Conservation (phyloP, 768 basidiomycete genomes). For the Boletus tomentosulus region DNA sequence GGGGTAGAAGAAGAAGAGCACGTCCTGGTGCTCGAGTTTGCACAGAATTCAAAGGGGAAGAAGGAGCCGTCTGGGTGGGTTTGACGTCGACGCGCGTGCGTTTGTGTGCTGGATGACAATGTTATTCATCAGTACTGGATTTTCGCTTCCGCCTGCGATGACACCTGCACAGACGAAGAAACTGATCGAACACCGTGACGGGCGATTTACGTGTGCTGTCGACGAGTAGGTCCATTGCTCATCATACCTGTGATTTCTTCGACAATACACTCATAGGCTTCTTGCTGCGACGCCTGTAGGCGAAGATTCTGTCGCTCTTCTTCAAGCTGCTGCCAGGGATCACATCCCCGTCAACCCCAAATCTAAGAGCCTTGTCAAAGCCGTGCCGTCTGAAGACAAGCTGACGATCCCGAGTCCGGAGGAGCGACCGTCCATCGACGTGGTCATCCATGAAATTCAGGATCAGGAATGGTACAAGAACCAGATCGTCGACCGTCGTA, state of each 20-base stretch:
- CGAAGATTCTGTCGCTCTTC: conserved; percentile 59
- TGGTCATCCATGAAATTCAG: conserved; percentile 54
- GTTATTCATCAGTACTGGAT: conserved; percentile 12
- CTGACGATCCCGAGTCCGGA: conserved; percentile 37
- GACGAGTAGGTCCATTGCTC: conserved; percentile 49
- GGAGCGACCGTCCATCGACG: conserved; percentile 53
- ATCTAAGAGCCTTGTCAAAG: neutral
- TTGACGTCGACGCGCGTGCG: neutral
- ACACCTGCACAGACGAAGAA: conserved; percentile 60
- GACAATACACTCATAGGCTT: conserved; percentile 40
- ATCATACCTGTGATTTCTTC: neutral
- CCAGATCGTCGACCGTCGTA: conserved; percentile 61
- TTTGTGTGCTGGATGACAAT: neutral
- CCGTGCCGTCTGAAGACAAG: conserved; percentile 3
- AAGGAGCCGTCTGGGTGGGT: conserved; percentile 27
- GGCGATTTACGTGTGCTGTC: conserved; percentile 58
- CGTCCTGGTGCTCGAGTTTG: conserved; percentile 50
- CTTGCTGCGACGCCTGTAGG: conserved; percentile 44
- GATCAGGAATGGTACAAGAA: conserved; percentile 61
- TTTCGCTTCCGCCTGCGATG: conserved; percentile 34
- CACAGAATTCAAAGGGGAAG: conserved; percentile 39
- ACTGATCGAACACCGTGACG: conserved; percentile 67
- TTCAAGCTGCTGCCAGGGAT: conserved; percentile 64
- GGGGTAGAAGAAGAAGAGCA: conserved; percentile 38
- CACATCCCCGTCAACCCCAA: conserved; percentile 68